Evolutionary conservation across 1,284 basidiomycete species (phyloP).

Genomic region (Nidula niveotomentosa): DNA sequence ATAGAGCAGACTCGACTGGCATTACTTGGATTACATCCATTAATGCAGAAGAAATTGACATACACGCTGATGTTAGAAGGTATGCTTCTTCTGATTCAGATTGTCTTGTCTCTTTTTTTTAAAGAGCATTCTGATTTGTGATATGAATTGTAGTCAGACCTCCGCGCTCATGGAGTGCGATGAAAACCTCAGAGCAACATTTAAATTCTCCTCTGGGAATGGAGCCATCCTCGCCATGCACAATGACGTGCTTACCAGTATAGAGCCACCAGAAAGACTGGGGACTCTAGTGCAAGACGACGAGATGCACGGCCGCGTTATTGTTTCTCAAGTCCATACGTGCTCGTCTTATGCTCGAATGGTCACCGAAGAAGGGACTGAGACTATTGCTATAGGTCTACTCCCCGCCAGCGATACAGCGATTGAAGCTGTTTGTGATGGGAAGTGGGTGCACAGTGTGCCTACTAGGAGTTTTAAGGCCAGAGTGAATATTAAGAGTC

Average conservation of each 20-base stretch:
- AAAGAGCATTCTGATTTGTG: background rate
- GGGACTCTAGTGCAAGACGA: slow-evolving; percentile 19
- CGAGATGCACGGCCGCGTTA: slow-evolving; percentile 15
- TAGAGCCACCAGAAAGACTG: slow-evolving; percentile 21
- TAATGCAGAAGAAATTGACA: slow-evolving; percentile 19
- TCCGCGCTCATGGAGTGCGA: slow-evolving; percentile 15
- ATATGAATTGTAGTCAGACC: slow-evolving; percentile 11
- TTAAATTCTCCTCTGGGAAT: slow-evolving; percentile 16
- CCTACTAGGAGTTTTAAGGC: slow-evolving; percentile 22
- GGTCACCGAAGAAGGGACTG: slow-evolving; percentile 14
- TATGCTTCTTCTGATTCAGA: slow-evolving; percentile 7
- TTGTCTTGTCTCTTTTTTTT: background rate
- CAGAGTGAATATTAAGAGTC: slow-evolving; percentile 13
- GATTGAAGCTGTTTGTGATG: slow-evolving; percentile 7
- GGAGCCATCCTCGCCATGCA: slow-evolving; percentile 24
- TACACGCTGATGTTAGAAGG: slow-evolving; percentile 11
- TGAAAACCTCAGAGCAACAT: slow-evolving; percentile 13
- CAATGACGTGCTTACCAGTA: slow-evolving; percentile 13
- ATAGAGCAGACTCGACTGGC: slow-evolving; percentile 16
- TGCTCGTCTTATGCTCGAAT: slow-evolving; percentile 26
- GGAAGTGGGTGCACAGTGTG: slow-evolving; percentile 20
- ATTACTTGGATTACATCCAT: slow-evolving; percentile 23
- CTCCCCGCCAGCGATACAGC: slow-evolving; percentile 8
- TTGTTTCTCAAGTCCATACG: slow-evolving; percentile 27
- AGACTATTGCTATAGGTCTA: slow-evolving; percentile 20